Evolutionary conservation across 2,329 filamentous ascomycete genomes (phyloP).

Genomic region (Clathrospora elynae): DNA sequence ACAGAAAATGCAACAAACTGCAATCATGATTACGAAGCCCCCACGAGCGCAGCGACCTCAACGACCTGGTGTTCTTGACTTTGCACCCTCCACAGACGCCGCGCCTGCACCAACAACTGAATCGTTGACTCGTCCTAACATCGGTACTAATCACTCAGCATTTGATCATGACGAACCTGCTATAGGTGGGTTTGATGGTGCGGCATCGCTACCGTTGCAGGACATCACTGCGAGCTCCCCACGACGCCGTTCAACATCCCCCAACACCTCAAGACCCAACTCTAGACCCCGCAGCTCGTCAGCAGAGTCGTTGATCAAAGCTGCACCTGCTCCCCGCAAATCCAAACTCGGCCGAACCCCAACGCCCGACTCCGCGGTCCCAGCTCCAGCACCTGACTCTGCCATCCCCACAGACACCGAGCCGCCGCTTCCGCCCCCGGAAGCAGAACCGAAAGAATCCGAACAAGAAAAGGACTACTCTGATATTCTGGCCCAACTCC

Average conservation of each 20-base stretch:
- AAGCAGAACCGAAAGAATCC: constrained; percentile 16
- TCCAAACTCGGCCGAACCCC: constrained; percentile 20
- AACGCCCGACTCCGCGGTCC: constrained; percentile 19
- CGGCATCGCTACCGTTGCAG: constrained; percentile 33
- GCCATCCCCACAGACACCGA: constrained; percentile 30
- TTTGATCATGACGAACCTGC: constrained; percentile 19
- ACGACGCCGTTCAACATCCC: constrained; percentile 39
- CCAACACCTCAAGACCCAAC: constrained; percentile 24
- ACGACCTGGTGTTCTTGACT: constrained; percentile 30
- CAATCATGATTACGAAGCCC: constrained; percentile 22
- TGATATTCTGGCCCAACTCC: constrained; percentile 36
- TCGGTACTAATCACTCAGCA: constrained; percentile 12
- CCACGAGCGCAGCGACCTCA: constrained; percentile 20
- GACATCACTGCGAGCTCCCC: constrained; percentile 40
- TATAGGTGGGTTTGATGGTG: constrained; percentile 27
- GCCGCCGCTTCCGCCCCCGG: constrained; percentile 15
- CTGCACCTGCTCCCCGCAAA: constrained; percentile 19
- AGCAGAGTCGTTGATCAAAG: constrained; percentile 30
- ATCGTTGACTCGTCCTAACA: constrained; percentile 17
- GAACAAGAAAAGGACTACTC: constrained; percentile 40
- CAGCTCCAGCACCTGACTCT: constrained; percentile 19
- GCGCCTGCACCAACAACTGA: constrained; percentile 29
- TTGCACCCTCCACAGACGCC: constrained; percentile 28
- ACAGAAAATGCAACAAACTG: constrained; percentile 25
- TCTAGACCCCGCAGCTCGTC: constrained; percentile 26